Base-by-base conservation (phyloP, 2,329 filamentous ascomycete species). In the Pseudocercospora fijiensis region DNA sequence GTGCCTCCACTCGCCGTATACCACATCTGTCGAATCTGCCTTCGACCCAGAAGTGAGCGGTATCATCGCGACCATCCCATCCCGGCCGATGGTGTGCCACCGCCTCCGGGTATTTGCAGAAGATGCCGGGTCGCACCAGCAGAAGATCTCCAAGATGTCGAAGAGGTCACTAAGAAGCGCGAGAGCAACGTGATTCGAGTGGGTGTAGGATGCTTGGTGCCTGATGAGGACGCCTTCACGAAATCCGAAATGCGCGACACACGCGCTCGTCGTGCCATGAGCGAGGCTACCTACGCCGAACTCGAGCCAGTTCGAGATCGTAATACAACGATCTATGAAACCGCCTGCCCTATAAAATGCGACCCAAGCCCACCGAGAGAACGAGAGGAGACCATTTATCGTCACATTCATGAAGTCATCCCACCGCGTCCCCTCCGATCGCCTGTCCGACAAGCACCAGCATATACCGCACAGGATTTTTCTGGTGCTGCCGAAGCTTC, bases 61-160 rank as follows among this genome's bases (percentile, higher is more conserved):
- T 77, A 75, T 58, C 75, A 77, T 64, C 66, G 69, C 58, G 70
- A 72, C 45, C 70, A 76, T 59, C 75, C 74, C 2, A 73, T 77
- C 11, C 69, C 72, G 1, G 58, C 68, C 33, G 69, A 74, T 33
- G 70, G 69, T n/a, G 62, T 73, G 5, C 73, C 73, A 20, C 71
- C 71, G 6, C 65, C 65, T 13, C 73, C 72, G 26, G 72, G 71
- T 4, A 74, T 77, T 16, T 77, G 75, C 66, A 65, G 73, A 62
- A 68, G 74, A 55, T 77, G 75, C 52, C 73, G 71, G 22, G 68
- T 72, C 22, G 62, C 59, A 11, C 64, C 69, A 11, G 68, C 69
- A 13, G 69, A 72, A 8, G 71, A 72, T 18, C 61, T 58, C 24
- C 62, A 61, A 18, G 55, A 61, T 4, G 58, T 59, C 16, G 60